These are phyloP conservation scores for Suhomyces sp. DNA, from an alignment of 805 yeast species.

Conservation along the genomic window DNA sequence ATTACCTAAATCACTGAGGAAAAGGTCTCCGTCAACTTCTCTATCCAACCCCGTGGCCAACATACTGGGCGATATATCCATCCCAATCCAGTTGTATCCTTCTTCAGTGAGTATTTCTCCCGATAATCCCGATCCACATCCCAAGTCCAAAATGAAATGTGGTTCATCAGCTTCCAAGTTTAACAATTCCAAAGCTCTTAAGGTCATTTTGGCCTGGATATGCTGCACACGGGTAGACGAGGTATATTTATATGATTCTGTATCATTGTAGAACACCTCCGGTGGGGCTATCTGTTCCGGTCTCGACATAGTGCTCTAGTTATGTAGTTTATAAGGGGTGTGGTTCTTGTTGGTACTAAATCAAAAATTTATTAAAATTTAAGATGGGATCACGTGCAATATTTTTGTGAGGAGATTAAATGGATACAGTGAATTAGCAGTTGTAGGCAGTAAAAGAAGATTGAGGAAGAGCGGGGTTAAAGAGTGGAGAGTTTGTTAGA, in stretches of 20 bases:
- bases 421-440: too few relatives aligned
- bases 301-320: slow-evolving; percentile 65
- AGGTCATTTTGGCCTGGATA: slow-evolving; percentile 96
- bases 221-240: slow-evolving; percentile 95
- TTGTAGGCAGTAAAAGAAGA: too few relatives aligned
- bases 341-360: neutral
- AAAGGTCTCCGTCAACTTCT: slow-evolving; percentile 90
- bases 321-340: neutral
- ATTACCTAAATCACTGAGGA: slow-evolving; percentile 87
- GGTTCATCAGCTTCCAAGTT: slow-evolving; percentile 61
- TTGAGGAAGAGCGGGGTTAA: too few relatives aligned
- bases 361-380: slow-evolving; percentile 1
- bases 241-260: slow-evolving; percentile 88
- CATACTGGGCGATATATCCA: slow-evolving; percentile 97
- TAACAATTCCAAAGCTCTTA: slow-evolving; percentile 84
- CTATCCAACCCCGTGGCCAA: slow-evolving; percentile 90
- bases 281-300: slow-evolving; percentile 98
- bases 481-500: too few relatives aligned
- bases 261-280: slow-evolving; percentile 88
- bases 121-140: slow-evolving; percentile 95
- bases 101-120: slow-evolving; percentile 95
- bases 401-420: too few relatives aligned
- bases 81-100: slow-evolving; percentile 91
- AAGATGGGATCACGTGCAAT: slow-evolving; percentile 3
- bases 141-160: slow-evolving; percentile 81